Conservation (phyloP, 1,284 basidiomycete genomes). For the Cerrena zonata region DNA sequence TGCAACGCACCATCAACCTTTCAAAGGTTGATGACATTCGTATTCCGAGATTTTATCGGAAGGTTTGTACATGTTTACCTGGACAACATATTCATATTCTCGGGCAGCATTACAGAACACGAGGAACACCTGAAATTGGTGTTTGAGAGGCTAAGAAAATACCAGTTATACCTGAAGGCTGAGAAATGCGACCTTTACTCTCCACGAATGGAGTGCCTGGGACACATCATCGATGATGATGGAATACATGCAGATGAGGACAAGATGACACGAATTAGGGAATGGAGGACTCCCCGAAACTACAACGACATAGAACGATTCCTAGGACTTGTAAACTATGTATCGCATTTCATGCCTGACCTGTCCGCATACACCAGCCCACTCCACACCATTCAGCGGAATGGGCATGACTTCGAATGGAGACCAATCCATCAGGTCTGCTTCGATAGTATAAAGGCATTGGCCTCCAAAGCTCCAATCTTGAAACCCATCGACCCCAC, state of each 20-base stretch:
- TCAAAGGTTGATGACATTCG: no score
- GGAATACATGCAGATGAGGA: no score
- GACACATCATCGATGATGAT: no score
- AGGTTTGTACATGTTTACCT: slow-evolving; percentile 28
- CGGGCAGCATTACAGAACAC: slow-evolving; percentile 23
- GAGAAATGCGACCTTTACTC: no score
- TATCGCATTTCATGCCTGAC: slow-evolving; percentile 35
- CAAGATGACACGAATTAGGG: no score
- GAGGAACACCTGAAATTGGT: slow-evolving; percentile 21
- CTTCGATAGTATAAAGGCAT: slow-evolving; percentile 31
- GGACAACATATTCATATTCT: no score
- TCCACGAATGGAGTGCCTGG: no score
- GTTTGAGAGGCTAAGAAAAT: slow-evolving; percentile 16
- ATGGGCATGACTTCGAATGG: slow-evolving; percentile 17
- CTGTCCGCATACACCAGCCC: slow-evolving; percentile 27
- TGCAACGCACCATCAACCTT: no score
- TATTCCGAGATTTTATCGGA: slow-evolving; percentile 27
- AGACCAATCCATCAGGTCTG: slow-evolving; percentile 30
- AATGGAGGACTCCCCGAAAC: no score
- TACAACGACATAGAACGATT: no score
- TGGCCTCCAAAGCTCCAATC: slow-evolving; percentile 26
- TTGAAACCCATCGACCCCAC: slow-evolving; percentile 29
- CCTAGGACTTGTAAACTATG: slow-evolving; percentile 37
- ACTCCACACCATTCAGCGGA: slow-evolving; percentile 13
- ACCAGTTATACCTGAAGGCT: no score